Percentiles rank a stretch among this genome's conserved stretches.
Evolutionary conservation across 306 rosid species (phyloP).

Genomic region (Biancaea sappan): DNA sequence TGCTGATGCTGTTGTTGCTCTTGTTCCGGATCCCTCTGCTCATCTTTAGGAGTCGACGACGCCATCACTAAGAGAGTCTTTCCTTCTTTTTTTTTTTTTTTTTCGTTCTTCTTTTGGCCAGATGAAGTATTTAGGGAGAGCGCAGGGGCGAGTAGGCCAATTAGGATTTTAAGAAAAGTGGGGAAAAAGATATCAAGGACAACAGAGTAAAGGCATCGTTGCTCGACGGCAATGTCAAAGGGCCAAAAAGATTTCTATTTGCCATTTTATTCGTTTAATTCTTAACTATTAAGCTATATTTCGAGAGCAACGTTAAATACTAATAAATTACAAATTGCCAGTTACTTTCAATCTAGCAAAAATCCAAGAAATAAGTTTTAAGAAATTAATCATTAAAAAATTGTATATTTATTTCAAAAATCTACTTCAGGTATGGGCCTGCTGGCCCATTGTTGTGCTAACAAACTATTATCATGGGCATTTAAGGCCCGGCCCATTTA

Average conservation of each 20-base stretch:
- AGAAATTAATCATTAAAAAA: not conserved
- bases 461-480: not conserved
- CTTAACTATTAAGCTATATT: not conserved
- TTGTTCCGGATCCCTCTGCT: slow-evolving; percentile 32
- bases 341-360: not conserved
- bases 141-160: not conserved
- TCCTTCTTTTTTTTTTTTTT: no score
- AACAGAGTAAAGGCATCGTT: not conserved
- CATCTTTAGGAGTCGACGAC: slow-evolving; percentile 46
- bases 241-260: not conserved
- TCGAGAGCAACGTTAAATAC: not conserved
- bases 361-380: no score
- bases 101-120: no score
- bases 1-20: slow-evolving; percentile 16
- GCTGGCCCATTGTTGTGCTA: not conserved
- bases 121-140: not conserved
- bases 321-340: not conserved
- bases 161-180: not conserved
- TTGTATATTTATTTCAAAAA: not conserved
- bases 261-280: not conserved
- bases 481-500: not conserved
- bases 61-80: slow-evolving; percentile 44
- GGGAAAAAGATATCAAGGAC: not conserved
- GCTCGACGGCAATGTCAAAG: slow-evolving; percentile 18
- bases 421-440: not conserved